Evolutionary conservation across 1,284 basidiomycete species (phyloP).

Genomic region (Trametes pubescens): DNA sequence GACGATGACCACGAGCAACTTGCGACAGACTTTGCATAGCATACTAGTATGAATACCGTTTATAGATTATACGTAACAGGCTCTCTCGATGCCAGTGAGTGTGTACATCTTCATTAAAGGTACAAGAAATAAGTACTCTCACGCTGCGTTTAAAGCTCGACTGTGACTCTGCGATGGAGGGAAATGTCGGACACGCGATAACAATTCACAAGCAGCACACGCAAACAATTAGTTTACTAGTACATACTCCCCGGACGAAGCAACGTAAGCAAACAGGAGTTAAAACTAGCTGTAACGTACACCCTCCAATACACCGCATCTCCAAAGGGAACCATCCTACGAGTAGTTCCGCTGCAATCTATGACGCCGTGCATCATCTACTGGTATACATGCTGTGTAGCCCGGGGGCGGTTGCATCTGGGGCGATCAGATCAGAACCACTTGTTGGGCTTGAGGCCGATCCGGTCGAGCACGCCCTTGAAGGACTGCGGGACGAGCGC

Average conservation of each 20-base stretch:
- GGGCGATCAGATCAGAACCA: conserved; percentile 52
- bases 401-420: not conserved
- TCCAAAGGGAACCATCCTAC: conserved; percentile 8
- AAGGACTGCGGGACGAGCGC: conserved; percentile 58
- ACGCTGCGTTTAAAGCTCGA: no score
- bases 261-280: conserved; percentile 4
- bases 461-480: conserved; percentile 59
- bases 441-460: conserved; percentile 59
- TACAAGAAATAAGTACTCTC: no score
- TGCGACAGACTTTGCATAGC: no score
- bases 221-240: not conserved
- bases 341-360: conserved; percentile 6
- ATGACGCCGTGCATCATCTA: conserved; percentile 5
- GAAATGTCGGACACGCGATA: no score
- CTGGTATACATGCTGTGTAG: conserved; percentile 1
- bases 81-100: no score
- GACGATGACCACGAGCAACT: no score
- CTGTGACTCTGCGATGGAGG: no score
- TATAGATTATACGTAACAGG: no score
- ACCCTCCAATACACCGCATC: not conserved
- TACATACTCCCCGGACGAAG: not conserved
- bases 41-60: no score
- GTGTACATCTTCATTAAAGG: no score
- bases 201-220: no score
- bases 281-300: conserved; percentile 6